phyloP scores from a whole-genome alignment of 768 basidiomycete species.

The Epithele typhae region DNA sequence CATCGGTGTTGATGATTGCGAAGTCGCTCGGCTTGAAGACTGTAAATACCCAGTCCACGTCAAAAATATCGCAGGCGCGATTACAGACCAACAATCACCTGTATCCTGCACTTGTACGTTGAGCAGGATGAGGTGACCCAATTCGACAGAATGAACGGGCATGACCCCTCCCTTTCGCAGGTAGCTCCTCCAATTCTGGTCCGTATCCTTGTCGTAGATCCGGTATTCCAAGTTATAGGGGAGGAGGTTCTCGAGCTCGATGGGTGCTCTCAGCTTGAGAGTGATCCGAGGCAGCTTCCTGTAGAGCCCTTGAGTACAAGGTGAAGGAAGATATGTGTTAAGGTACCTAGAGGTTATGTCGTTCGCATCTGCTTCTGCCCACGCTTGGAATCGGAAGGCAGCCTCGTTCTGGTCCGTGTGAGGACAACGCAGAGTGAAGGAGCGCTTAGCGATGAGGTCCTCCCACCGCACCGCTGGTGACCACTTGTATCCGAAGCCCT shows the following conservation, averaged over 20 bases:
- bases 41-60: too few relatives aligned
- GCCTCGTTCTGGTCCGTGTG: constrained; percentile 79
- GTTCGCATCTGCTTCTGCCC: constrained; percentile 69
- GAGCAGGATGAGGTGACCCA: constrained; percentile 83
- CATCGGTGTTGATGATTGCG: constrained; percentile 94
- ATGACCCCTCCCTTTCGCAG: constrained; percentile 89
- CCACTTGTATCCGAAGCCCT: constrained; percentile 97
- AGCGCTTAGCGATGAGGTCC: constrained; percentile 67
- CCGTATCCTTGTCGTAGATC: constrained; percentile 94
- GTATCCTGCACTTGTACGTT: constrained; percentile 92
- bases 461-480: constrained; percentile 85
- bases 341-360: constrained; percentile 52
- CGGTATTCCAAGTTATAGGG: constrained; percentile 94
- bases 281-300: constrained; percentile 85
- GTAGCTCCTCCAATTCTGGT: constrained; percentile 94
- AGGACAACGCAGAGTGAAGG: constrained; percentile 79
- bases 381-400: constrained; percentile 92
- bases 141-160: constrained; percentile 94
- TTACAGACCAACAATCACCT: too few relatives aligned
- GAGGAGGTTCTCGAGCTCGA: constrained; percentile 92
- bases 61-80: too few relatives aligned
- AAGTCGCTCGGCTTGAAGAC: constrained; percentile 94
- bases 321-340: not conserved
- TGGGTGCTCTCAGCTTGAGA: constrained; percentile 83
- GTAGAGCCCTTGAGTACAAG: too few relatives aligned